Percentiles rank a stretch among this genome's conserved stretches.
Evolutionary conservation across 163 green algal species (phyloP).

Genomic region (Scenedesmus sp.): DNA sequence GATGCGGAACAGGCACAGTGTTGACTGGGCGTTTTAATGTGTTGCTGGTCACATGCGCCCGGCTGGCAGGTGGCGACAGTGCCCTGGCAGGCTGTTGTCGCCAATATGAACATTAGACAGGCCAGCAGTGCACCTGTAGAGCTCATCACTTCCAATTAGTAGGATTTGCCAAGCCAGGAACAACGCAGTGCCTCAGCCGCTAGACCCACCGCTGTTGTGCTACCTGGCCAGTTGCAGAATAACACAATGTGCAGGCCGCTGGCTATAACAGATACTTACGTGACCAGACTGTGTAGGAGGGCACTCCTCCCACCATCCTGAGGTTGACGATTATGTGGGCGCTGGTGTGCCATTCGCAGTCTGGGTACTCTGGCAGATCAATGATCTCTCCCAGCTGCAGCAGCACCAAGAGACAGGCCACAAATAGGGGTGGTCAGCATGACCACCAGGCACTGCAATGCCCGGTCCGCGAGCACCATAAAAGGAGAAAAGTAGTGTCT

Average conservation of each 20-base stretch:
- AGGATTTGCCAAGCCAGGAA: background rate
- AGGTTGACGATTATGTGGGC: conserved; percentile 49
- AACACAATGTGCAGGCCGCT: background rate
- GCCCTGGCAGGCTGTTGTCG: background rate
- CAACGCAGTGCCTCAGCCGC: background rate
- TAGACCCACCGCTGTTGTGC: background rate
- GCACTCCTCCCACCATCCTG: conserved; percentile 44
- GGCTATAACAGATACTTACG: conserved; percentile 8
- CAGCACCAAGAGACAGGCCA: conserved; percentile 6
- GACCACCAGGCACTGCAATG: background rate
- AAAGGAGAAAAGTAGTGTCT: background rate
- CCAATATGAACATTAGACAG: background rate
- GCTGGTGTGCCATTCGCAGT: conserved; percentile 56
- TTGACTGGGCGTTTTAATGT: background rate
- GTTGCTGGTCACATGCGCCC: background rate
- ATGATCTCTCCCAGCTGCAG: conserved; percentile 51
- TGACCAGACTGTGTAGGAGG: conserved; percentile 49
- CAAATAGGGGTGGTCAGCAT: conserved; percentile 6
- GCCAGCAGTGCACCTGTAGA: background rate
- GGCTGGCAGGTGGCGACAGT: background rate
- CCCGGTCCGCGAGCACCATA: background rate
- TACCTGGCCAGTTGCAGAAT: background rate
- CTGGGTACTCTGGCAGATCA: conserved; percentile 51
- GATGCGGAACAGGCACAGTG: background rate
- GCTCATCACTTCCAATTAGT: background rate